Percentiles rank a stretch among this genome's conserved stretches.
Conservation (phyloP, 768 basidiomycete species). For the Pleurotus salmoneostramineus region DNA sequence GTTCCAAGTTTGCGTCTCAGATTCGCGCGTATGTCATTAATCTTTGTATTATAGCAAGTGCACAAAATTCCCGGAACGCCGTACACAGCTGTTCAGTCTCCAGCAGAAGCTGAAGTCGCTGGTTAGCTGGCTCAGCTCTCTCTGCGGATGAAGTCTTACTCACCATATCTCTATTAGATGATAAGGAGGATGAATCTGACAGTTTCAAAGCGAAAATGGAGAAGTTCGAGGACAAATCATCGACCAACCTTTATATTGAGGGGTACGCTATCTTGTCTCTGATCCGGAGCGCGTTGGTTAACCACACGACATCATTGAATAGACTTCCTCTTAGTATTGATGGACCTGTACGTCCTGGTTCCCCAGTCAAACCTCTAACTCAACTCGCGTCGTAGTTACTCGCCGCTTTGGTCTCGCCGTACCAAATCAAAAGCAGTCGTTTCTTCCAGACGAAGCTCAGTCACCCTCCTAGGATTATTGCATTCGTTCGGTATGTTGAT, state of each 20-base stretch:
- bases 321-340: conserved; percentile 72
- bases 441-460: conserved; percentile 80
- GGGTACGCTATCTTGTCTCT: conserved; percentile 34
- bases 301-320: not conserved
- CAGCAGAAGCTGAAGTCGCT: conserved; percentile 15
- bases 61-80: conserved; percentile 81
- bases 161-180: not conserved
- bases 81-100: conserved; percentile 33
- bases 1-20: conserved; percentile 9
- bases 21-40: not conserved
- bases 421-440: conserved; percentile 69
- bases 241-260: conserved; percentile 82
- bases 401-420: conserved; percentile 60
- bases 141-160: too few species aligned
- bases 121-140: not conserved
- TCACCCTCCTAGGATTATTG: conserved; percentile 74
- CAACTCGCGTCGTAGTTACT: conserved; percentile 42
- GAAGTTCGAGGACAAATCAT: conserved; percentile 56
- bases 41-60: conserved; percentile 36
- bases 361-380: not conserved
- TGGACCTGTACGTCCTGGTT: conserved; percentile 42
- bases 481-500: conserved; percentile 67
- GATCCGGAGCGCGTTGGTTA: not conserved
- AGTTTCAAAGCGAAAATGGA: conserved; percentile 82
- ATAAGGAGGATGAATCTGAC: conserved; percentile 20